Evolutionary conservation across 495 filamentous ascomycete species (phyloP).

Genomic region (Podospora pseudoanserina): DNA sequence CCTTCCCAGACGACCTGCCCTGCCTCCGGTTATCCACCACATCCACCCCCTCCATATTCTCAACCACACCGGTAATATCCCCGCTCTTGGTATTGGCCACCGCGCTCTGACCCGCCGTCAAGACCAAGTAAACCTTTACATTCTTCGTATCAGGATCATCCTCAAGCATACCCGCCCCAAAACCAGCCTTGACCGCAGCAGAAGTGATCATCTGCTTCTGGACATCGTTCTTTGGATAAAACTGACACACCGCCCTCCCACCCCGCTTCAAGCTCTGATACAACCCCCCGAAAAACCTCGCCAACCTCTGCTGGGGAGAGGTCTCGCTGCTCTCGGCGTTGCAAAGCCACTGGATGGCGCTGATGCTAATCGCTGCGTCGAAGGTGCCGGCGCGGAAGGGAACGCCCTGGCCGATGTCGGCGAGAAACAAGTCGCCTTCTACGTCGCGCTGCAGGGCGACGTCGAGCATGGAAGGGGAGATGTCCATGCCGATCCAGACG

Average conservation of each 20-base stretch:
- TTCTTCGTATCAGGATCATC: constrained; percentile 96
- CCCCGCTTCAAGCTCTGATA: constrained; percentile 81
- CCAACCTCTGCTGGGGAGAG: constrained; percentile 66
- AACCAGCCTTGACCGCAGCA: constrained; percentile 88
- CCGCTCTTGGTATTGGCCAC: constrained; percentile 52
- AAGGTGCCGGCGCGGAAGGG: constrained; percentile 91
- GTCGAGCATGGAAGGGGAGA: constrained; percentile 89
- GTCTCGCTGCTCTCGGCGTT: constrained; percentile 89
- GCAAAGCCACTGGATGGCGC: constrained; percentile 95
- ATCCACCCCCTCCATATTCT: constrained; percentile 83
- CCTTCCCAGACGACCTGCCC: constrained; percentile 41
- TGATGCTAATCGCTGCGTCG: constrained; percentile 92
- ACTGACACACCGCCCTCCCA: constrained; percentile 90
- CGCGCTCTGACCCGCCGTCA: constrained; percentile 77
- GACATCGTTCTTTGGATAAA: constrained; percentile 92
- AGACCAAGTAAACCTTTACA: constrained; percentile 85
- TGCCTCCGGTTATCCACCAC: constrained; percentile 68
- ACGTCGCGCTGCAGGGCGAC: constrained; percentile 87
- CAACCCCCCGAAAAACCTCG: constrained; percentile 86
- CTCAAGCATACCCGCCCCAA: constrained; percentile 90
- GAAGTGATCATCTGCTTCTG: constrained; percentile 87
- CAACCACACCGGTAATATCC: constrained; percentile 83
- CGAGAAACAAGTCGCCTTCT: constrained; percentile 85
- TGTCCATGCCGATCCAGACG: constrained; percentile 92
- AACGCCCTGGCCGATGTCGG: constrained; percentile 92